These are phyloP conservation scores for Cladophialophora chaetospira DNA, from an alignment of 2,329 filamentous ascomycete species.

Conservation along the genomic window DNA sequence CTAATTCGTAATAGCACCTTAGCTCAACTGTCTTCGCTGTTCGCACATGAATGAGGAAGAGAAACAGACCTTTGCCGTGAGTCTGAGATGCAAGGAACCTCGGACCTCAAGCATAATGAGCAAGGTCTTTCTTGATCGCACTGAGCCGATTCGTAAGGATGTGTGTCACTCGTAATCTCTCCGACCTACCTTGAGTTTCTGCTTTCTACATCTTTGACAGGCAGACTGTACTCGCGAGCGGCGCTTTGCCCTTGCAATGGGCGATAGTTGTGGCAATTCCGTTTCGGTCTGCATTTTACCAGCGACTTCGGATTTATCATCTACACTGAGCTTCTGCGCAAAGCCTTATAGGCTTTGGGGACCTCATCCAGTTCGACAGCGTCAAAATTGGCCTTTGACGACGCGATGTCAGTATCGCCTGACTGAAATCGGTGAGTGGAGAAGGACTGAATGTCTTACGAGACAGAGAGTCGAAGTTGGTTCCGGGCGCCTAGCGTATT, in stretches of 20 bases:
- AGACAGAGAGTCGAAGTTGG: too few relatives aligned
- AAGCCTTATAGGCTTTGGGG: not conserved
- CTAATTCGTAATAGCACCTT: not conserved
- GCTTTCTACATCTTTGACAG: constrained; percentile 36
- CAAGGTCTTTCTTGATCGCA: constrained; percentile 39
- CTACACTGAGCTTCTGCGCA: too few relatives aligned
- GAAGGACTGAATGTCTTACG: too few relatives aligned
- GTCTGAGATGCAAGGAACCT: constrained; percentile 30
- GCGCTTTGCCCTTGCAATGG: constrained; percentile 76
- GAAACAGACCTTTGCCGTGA: constrained; percentile 11
- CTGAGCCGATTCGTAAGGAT: constrained; percentile 19
- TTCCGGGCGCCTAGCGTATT: too few relatives aligned
- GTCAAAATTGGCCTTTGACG: too few relatives aligned
- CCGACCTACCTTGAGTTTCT: constrained; percentile 35
- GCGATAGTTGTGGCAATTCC: constrained; percentile 53
- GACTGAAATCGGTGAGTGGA: too few relatives aligned
- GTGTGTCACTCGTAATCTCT: not conserved
- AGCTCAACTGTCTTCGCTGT: not conserved
- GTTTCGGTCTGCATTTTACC: constrained; percentile 19
- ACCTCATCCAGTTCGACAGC: not conserved
- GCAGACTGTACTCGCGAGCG: constrained; percentile 57
- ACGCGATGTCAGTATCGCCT: too few relatives aligned
- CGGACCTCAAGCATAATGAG: constrained; percentile 36
- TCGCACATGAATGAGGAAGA: not conserved
- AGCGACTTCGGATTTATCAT: too few relatives aligned